A percentile compares a stretch with the other conserved stretches of the same genome.
Evolutionary conservation across 2,329 filamentous ascomycete genomes (phyloP).

Genomic region (Akanthomyces lecanii): DNA sequence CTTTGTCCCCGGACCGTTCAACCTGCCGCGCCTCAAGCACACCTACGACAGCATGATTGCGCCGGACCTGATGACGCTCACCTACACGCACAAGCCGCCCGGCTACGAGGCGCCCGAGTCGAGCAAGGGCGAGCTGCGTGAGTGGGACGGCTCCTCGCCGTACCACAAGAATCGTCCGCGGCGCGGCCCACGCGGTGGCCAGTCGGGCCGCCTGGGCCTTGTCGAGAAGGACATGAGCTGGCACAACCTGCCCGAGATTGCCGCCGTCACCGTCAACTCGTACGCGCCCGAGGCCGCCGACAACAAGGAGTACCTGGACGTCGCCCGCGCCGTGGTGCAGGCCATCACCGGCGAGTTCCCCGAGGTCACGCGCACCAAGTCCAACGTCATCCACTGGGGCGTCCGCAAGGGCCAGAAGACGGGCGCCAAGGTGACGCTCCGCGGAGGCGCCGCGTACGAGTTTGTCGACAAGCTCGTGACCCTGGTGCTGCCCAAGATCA

Average conservation of each 20-base stretch:
- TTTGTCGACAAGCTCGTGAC: constrained; percentile 89
- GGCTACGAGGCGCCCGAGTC: constrained; percentile 55
- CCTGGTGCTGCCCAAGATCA: constrained; percentile 88
- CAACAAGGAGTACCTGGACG: constrained; percentile 71
- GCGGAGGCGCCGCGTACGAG: constrained; percentile 78
- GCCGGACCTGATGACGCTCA: constrained; percentile 80
- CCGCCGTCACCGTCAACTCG: constrained; percentile 74
- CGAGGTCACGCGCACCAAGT: constrained; percentile 63
- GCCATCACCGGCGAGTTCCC: constrained; percentile 77
- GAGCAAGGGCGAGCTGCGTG: constrained; percentile 62
- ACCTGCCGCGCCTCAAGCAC: constrained; percentile 78
- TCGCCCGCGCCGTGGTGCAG: constrained; percentile 79
- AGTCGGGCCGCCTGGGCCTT: constrained; percentile 59
- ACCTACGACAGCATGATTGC: constrained; percentile 85
- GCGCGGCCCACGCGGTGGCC: constrained; percentile 74
- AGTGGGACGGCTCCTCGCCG: constrained; percentile 86
- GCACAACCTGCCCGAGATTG: constrained; percentile 78
- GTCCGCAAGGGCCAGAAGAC: constrained; percentile 67
- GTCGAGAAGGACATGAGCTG: constrained; percentile 73
- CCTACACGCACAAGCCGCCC: constrained; percentile 81
- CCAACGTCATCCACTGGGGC: constrained; percentile 70
- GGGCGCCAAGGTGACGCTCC: constrained; percentile 72
- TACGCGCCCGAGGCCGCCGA: constrained; percentile 66
- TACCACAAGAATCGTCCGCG: constrained; percentile 91
- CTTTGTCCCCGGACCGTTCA: constrained; percentile 89